Percentiles rank a stretch among this genome's conserved stretches.
Conservation (phyloP, 495 filamentous ascomycete genomes). For the Beverwykella pulmonaria region DNA sequence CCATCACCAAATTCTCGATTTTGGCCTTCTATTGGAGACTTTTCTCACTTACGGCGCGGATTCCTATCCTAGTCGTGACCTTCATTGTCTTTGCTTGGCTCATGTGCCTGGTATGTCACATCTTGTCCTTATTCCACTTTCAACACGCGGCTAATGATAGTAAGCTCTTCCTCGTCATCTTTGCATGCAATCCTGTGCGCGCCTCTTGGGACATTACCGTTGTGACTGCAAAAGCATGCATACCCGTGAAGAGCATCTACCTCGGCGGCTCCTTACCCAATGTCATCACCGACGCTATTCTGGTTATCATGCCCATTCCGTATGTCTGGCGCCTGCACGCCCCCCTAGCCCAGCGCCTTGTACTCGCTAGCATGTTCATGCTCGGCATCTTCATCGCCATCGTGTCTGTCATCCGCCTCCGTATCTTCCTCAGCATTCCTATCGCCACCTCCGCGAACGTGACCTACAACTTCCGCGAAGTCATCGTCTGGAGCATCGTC, state of each 20-base stretch:
- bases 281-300: constrained; percentile 17
- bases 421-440: constrained; percentile 17
- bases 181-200: constrained; percentile 15
- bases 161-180: constrained; percentile 11
- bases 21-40: constrained; percentile 37
- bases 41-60: constrained; percentile 16
- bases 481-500: constrained; percentile 19
- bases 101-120: constrained; percentile 11
- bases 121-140: background rate
- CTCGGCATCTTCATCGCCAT: constrained; percentile 24
- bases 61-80: constrained; percentile 8
- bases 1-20: constrained; percentile 33
- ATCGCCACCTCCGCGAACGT: constrained; percentile 4
- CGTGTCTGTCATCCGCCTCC: constrained; percentile 17
- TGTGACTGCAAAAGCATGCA: constrained; percentile 1
- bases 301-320: constrained; percentile 21
- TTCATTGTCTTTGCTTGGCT: constrained; percentile 7
- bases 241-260: constrained; percentile 12
- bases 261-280: constrained; percentile 17
- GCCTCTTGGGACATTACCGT: constrained; percentile 19
- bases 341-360: constrained; percentile 21
- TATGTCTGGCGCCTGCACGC: constrained; percentile 25
- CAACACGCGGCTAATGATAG: background rate
- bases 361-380: constrained; percentile 20
- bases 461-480: constrained; percentile 26